Base-by-base conservation (phyloP, 441 rosid genomes). In the Adansonia madagascariensis region DNA sequence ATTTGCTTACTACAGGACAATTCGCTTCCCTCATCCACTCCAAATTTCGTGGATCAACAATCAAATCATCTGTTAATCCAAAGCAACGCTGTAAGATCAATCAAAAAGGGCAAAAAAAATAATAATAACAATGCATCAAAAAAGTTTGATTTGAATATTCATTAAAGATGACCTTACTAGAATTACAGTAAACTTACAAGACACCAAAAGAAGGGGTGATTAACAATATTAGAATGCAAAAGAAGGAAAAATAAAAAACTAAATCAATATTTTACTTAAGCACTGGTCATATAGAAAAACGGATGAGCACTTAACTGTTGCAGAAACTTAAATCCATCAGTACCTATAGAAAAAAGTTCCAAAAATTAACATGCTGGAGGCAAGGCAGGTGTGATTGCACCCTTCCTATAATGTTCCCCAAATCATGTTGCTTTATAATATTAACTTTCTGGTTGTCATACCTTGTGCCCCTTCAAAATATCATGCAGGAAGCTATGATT, bases 21-120 rank as follows among this genome's bases (percentile, higher is more conserved):
- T 89, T 88, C 15, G 97, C 90, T 81, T 95, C 98, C 82, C 99
- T 90, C 88, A 95, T 81, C 99, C 98, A 94, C 83, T 95, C 99
- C 11, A 95, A 84, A 77, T 95, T 94, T 66, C 98, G 92, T 59
- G 99, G 98, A 86, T 95, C 98, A 55, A 94, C 97, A 75, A 95
- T 88, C 87, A 95, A 84, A 87, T 95, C 98, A 88, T 92, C 97
- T 93, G 84, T 77, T 84, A 73, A 80, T 17, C 74, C 78, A 76
- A 77, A 53, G 11, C 74, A 49, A 83, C 49, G 80, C 73, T 10
- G 43, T 66, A 77, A 62, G 15, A 71, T 84, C 27, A 87, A 75
- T 83, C 72, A 80, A 77, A 70, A 71, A 12, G 62, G 62, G 66
- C 50, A 63, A 35, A 64, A 56, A 70, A 73, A 69, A 24, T n/a